Conservation (phyloP, 164 flowering plant species). For the Cinnamomum chago region DNA sequence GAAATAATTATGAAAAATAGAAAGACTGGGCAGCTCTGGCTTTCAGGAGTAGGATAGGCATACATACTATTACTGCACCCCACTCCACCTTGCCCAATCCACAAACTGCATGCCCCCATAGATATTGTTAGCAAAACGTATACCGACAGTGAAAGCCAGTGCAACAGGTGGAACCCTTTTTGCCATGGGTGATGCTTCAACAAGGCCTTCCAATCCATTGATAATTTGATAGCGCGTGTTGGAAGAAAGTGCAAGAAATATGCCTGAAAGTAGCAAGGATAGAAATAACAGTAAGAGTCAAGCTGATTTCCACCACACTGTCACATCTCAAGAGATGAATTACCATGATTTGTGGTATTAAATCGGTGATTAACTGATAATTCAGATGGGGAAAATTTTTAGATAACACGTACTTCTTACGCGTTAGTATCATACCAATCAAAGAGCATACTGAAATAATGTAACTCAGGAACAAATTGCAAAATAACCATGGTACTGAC, state of each 20-base stretch:
- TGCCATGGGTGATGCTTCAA: constrained; percentile 80
- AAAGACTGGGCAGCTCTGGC: neutral
- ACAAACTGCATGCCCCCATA: constrained; percentile 98
- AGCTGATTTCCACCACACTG: neutral
- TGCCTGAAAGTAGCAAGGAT: constrained; percentile 41
- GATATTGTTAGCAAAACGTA: constrained; percentile 82
- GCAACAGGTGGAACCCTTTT: constrained; percentile 78
- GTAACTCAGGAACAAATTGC: neutral
- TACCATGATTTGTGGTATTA: neutral
- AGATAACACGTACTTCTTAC: neutral
- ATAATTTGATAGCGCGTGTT: constrained; percentile 87
- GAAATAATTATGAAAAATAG: too few relatives aligned
- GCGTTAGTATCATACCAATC: neutral
- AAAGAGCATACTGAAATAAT: neutral
- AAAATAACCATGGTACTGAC: too few relatives aligned
- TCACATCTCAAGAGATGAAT: neutral
- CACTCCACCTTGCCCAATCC: constrained; percentile 95
- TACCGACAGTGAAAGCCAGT: constrained; percentile 91
- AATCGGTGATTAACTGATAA: neutral
- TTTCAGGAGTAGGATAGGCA: neutral
- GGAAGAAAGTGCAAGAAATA: constrained; percentile 88
- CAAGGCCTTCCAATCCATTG: constrained; percentile 75
- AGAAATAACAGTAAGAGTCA: neutral
- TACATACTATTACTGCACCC: constrained; percentile 53
- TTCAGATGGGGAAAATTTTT: neutral